Conservation (phyloP, 805 yeast species). For the Candida coleopterorum region DNA sequence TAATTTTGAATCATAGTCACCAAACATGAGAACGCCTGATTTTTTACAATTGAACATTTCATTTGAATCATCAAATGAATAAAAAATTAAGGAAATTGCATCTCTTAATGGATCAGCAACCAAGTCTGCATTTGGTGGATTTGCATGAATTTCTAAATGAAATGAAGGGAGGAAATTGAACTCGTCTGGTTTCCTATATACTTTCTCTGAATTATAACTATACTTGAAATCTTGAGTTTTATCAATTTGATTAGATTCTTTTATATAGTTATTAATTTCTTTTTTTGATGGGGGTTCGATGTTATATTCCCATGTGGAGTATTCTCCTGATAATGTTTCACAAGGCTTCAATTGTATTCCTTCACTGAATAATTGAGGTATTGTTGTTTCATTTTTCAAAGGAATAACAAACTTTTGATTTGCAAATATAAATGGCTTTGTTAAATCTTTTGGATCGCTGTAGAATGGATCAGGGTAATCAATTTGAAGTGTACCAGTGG, state of each 20-base stretch:
- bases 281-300: slow-evolving; percentile 44
- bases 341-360: background rate
- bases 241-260: slow-evolving; percentile 15
- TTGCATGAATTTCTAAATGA: slow-evolving; percentile 63
- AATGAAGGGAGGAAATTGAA: slow-evolving; percentile 52
- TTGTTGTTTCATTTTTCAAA: slow-evolving; percentile 7
- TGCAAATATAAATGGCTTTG: slow-evolving; percentile 58
- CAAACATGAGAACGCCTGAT: slow-evolving; percentile 13
- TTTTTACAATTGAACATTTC: slow-evolving; percentile 11
- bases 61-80: slow-evolving; percentile 48
- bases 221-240: slow-evolving; percentile 39
- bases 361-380: slow-evolving; percentile 2
- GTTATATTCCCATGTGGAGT: slow-evolving; percentile 41
- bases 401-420: slow-evolving; percentile 56
- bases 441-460: slow-evolving; percentile 46
- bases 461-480: slow-evolving; percentile 64
- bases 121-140: slow-evolving; percentile 37
- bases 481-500: slow-evolving; percentile 43
- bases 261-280: slow-evolving; percentile 33
- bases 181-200: slow-evolving; percentile 31
- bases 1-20: background rate
- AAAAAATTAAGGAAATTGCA: slow-evolving; percentile 54
- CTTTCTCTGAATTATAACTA: slow-evolving; percentile 32
- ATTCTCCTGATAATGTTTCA: background rate
- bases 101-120: slow-evolving; percentile 49